Base-by-base conservation (phyloP, 441 rosid species). In the Corymbia citriodora region DNA sequence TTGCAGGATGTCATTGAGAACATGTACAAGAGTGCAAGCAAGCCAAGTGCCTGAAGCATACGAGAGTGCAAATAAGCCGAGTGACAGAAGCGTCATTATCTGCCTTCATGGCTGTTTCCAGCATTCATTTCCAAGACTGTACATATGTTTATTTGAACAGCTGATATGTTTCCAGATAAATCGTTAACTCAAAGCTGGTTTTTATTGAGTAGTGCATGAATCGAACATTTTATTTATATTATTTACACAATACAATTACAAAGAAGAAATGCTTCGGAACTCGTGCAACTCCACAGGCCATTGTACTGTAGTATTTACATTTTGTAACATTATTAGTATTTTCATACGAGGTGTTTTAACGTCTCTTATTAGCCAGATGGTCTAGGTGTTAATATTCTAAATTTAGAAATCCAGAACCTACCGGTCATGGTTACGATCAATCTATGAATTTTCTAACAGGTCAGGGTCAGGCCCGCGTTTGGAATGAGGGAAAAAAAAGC, bases 21-120 rank as follows among this genome's bases (percentile, higher is more conserved):
- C 89, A 94, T 97, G 96, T 98, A 97, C 96, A 94, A 96, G 94
- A 90, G 93, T 88, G 91, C 90, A 61, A 92, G 89, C 91, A 95
- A 95, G 93, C 94, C 94, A 12, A 92, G 89, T 68, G 90, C 94
- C 40, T 90, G 93, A 91, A 23, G 55, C 45, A 17, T 7, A 13
- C 85, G 3, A 79, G 50, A 33, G 13, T 33, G 29, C 88, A 54
- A 36, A 54, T 21, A 19, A 31, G 68, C 65, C 3, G 3, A 4
- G 65, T 54, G 29, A 21, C 68, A 0, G 48, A 7, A 55, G 65
- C 23, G 18, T 13, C 72, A 45, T 86, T 55, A 87, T 48, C 21
- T 40, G 9, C 17, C 23, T 55, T 36, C 85, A 45, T 53, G 52
- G 19, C 89, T 88, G 88, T 70, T 7, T 19, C 53, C 23, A 19